Percentiles rank a stretch among this genome's conserved stretches.
Evolutionary conservation across 495 filamentous ascomycete species (phyloP).

Genomic region (Choiromyces venosus): DNA sequence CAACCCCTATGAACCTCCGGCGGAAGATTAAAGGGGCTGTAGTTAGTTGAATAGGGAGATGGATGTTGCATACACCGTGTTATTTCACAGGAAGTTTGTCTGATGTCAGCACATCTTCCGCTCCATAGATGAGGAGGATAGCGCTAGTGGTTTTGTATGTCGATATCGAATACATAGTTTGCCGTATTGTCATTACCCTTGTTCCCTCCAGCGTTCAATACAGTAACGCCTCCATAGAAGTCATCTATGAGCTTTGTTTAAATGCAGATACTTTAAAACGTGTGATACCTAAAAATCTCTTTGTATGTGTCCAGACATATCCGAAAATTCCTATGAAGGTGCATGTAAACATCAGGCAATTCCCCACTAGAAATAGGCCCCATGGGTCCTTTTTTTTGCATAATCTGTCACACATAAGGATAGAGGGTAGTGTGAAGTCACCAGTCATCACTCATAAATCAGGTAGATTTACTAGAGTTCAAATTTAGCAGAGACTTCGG

Average conservation of each 20-base stretch:
- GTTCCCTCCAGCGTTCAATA: neutral
- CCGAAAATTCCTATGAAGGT: neutral
- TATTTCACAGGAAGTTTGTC: neutral
- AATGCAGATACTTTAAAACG: neutral
- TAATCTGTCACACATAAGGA: neutral
- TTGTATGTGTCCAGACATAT: neutral
- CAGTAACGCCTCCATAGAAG: neutral
- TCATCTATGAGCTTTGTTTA: neutral
- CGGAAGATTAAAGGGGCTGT: constrained; percentile 42
- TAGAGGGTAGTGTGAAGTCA: neutral
- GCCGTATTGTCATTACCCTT: neutral
- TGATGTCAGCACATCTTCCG: neutral
- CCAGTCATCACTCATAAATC: neutral
- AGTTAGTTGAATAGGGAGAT: neutral
- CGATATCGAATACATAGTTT: neutral
- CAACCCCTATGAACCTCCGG: constrained; percentile 73
- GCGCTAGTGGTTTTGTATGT: neutral
- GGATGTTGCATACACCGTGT: neutral
- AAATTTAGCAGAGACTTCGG: neutral
- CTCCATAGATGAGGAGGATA: neutral
- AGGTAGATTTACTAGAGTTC: neutral
- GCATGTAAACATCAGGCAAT: neutral
- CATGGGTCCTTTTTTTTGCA: neutral
- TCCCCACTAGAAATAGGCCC: neutral
- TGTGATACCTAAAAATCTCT: neutral